Evolutionary conservation across 768 basidiomycete genomes (phyloP).

Genomic region (Mycena pura): DNA sequence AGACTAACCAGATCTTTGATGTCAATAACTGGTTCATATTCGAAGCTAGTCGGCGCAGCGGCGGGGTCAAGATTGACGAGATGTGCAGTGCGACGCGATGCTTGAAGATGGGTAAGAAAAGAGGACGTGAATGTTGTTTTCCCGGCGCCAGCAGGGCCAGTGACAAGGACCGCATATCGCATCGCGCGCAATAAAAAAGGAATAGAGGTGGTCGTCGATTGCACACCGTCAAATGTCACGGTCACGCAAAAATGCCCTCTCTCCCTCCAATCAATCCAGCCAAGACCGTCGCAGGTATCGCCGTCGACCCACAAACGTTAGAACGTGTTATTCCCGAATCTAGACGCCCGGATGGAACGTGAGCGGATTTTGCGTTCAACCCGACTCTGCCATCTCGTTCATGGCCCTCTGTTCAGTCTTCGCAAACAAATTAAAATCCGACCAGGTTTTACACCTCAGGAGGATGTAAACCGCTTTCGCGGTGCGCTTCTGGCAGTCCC

Average conservation of each 20-base stretch:
- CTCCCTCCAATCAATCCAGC: slow-evolving; percentile 78
- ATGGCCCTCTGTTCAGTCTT: slow-evolving; percentile 53
- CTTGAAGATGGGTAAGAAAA: slow-evolving; percentile 86
- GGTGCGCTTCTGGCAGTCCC: slow-evolving; percentile 37
- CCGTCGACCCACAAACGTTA: slow-evolving; percentile 83
- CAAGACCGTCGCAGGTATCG: slow-evolving; percentile 77
- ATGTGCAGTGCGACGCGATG: slow-evolving; percentile 84
- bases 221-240: background rate
- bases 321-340: slow-evolving; percentile 91
- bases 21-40: slow-evolving; percentile 91
- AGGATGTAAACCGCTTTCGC: slow-evolving; percentile 89
- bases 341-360: slow-evolving; percentile 85
- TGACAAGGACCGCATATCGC: slow-evolving; percentile 89
- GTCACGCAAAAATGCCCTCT: slow-evolving; percentile 32
- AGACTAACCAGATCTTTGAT: slow-evolving; percentile 92
- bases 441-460: slow-evolving; percentile 93
- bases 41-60: slow-evolving; percentile 84
- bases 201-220: background rate
- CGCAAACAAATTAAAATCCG: slow-evolving; percentile 90
- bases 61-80: slow-evolving; percentile 98
- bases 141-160: slow-evolving; percentile 97
- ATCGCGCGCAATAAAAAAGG: no score
- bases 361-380: no score
- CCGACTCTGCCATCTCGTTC: slow-evolving; percentile 17
- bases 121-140: slow-evolving; percentile 94